Percentiles rank a stretch among this genome's conserved stretches.
These are phyloP conservation scores for Agrocybe pediades DNA, from an alignment of 768 basidiomycete species.

Conservation along the genomic window DNA sequence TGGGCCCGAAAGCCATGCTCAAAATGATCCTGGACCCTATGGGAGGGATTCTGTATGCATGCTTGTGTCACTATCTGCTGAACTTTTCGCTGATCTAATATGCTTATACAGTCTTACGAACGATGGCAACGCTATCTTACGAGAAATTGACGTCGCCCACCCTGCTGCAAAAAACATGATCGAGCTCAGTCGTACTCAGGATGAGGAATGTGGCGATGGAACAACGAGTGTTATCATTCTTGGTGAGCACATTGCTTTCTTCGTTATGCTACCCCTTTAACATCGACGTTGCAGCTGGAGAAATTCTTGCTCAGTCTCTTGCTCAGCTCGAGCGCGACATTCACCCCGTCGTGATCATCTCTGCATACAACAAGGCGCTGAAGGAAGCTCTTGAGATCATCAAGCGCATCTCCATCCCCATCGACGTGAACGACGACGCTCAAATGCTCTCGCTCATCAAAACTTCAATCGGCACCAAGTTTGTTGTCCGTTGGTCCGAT, in stretches of 20 bases:
- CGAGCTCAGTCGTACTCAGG: constrained; percentile 95
- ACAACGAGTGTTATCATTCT: constrained; percentile 98
- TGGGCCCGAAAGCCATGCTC: constrained; percentile 97
- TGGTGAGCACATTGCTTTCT: constrained; percentile 48
- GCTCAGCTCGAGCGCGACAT: constrained; percentile 94
- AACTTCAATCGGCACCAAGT: constrained; percentile 98
- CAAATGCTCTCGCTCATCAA: constrained; percentile 98
- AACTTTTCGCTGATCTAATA: not conserved
- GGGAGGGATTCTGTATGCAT: constrained; percentile 92
- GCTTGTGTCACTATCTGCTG: not conserved
- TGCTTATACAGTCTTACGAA: constrained; percentile 77
- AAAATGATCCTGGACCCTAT: constrained; percentile 99
- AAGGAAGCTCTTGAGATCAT: constrained; percentile 90
- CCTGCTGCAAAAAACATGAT: constrained; percentile 99
- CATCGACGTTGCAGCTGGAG: constrained; percentile 61
- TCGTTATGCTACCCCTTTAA: not conserved
- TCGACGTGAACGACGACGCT: constrained; percentile 80
- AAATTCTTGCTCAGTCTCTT: constrained; percentile 94
- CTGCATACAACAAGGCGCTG: constrained; percentile 95
- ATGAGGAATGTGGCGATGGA: constrained; percentile 98
- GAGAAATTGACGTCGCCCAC: constrained; percentile 98
- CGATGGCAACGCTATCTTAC: constrained; percentile 97
- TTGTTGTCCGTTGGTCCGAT: constrained; percentile 94
- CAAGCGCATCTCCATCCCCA: constrained; percentile 84
- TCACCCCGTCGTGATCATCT: constrained; percentile 98